Percentiles rank a stretch among this genome's conserved stretches.
phyloP scores from a whole-genome alignment of 78 protist genomes.

The Dictyostelium purpureum region DNA sequence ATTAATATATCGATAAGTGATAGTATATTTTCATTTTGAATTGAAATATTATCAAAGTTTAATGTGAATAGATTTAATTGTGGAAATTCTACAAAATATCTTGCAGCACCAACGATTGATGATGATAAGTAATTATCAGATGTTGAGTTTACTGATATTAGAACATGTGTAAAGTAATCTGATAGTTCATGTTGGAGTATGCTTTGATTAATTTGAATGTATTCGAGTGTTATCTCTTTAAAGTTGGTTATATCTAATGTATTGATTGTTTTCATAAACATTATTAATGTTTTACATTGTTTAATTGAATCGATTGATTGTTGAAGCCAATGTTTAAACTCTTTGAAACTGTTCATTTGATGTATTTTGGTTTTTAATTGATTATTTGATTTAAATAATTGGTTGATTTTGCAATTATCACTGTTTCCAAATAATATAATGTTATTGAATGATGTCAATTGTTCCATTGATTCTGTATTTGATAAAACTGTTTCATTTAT shows the following conservation, averaged over 20 bases:
- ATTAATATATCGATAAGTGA: background rate
- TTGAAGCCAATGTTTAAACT: too few species aligned
- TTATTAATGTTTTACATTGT: background rate
- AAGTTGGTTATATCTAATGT: background rate
- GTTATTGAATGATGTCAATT: too few species aligned
- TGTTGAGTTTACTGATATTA: background rate
- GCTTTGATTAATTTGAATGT: slow-evolving; percentile 28
- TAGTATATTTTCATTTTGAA: background rate
- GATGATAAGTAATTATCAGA: background rate
- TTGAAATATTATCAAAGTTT: background rate
- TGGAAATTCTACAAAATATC: background rate
- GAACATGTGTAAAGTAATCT: slow-evolving; percentile 11
- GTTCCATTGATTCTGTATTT: too few species aligned
- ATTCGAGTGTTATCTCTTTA: background rate
- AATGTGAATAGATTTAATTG: background rate
- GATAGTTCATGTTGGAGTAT: background rate
- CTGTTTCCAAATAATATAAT: too few species aligned
- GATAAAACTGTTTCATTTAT: too few species aligned
- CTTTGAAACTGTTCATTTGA: too few species aligned
- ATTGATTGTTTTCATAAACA: background rate
- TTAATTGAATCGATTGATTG: too few species aligned
- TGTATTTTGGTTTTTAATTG: too few species aligned
- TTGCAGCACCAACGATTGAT: background rate
- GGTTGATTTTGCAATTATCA: too few species aligned
- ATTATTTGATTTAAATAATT: too few species aligned